A percentile compares a stretch with the other conserved stretches of the same genome.
Conservation (phyloP, 2,329 filamentous ascomycete species). For the Epichloe sp. region DNA sequence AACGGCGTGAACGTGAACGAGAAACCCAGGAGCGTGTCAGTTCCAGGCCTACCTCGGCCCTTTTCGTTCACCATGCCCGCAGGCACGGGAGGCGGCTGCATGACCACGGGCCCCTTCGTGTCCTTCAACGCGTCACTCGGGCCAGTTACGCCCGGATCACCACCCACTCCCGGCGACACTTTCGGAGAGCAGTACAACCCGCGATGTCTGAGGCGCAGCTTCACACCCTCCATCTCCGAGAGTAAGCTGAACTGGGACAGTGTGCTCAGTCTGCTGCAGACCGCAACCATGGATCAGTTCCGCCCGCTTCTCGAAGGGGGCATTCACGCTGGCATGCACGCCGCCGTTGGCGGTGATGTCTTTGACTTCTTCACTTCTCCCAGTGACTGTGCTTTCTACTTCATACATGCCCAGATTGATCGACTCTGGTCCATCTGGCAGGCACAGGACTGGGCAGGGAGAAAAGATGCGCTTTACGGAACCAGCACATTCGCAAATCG, state of each 20-base stretch:
- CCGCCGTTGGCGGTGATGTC: constrained; percentile 1
- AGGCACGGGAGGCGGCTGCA: constrained; percentile 4
- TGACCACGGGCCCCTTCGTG: constrained; percentile 1
- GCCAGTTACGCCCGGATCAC: neutral
- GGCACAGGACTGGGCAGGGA: neutral
- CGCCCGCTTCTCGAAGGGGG: neutral
- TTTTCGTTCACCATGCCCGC: neutral
- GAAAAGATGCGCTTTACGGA: constrained; percentile 2
- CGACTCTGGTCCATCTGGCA: constrained; percentile 6
- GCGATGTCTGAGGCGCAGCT: constrained; percentile 5
- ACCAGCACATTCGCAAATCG: neutral
- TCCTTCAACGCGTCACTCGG: constrained; percentile 1
- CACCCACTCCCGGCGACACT: neutral
- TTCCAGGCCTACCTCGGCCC: neutral
- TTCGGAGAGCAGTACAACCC: constrained; percentile 4
- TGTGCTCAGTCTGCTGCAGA: neutral
- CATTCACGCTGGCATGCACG: neutral
- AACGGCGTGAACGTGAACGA: neutral
- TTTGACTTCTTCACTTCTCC: constrained; percentile 5
- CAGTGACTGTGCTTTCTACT: constrained; percentile 4
- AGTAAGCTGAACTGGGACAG: neutral
- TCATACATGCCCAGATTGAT: constrained; percentile 4
- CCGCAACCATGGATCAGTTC: neutral
- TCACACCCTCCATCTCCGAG: neutral
- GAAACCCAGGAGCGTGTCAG: neutral